phyloP scores from a whole-genome alignment of 306 rosid genomes.

The Cucurbita moschata region DNA sequence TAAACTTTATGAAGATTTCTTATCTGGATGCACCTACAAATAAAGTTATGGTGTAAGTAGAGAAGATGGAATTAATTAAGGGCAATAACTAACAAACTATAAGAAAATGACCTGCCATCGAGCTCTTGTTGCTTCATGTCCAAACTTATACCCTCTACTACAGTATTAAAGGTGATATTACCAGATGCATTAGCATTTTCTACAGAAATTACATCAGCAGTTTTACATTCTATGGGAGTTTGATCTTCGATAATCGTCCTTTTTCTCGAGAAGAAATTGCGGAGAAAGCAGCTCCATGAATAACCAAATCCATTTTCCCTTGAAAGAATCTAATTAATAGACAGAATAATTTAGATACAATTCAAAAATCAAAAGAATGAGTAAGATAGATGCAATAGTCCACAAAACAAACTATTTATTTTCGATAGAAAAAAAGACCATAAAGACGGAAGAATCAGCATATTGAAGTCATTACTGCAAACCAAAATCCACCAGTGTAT shows the following conservation, averaged over 20 bases:
- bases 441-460: neutral
- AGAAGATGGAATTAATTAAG: slow-evolving; percentile 6
- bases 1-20: slow-evolving; percentile 84
- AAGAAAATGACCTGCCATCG: slow-evolving; percentile 58
- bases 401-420: neutral
- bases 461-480: neutral
- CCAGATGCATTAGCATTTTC: slow-evolving; percentile 18
- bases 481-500: no score
- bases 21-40: slow-evolving; percentile 79
- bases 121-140: slow-evolving; percentile 96
- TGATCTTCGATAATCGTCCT: slow-evolving; percentile 14
- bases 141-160: slow-evolving; percentile 60
- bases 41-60: slow-evolving; percentile 1
- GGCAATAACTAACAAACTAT: slow-evolving; percentile 7
- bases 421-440: neutral
- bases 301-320: slow-evolving; percentile 63
- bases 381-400: neutral
- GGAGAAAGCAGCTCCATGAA: slow-evolving; percentile 68
- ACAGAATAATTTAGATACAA: neutral
- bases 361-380: neutral
- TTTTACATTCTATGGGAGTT: slow-evolving; percentile 21
- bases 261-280: slow-evolving; percentile 38
- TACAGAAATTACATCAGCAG: slow-evolving; percentile 2
- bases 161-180: slow-evolving; percentile 21
- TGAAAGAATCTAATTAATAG: slow-evolving; percentile 59